Base-by-base conservation (phyloP, 495 filamentous ascomycete genomes). In the Penicillium flavigenum region DNA sequence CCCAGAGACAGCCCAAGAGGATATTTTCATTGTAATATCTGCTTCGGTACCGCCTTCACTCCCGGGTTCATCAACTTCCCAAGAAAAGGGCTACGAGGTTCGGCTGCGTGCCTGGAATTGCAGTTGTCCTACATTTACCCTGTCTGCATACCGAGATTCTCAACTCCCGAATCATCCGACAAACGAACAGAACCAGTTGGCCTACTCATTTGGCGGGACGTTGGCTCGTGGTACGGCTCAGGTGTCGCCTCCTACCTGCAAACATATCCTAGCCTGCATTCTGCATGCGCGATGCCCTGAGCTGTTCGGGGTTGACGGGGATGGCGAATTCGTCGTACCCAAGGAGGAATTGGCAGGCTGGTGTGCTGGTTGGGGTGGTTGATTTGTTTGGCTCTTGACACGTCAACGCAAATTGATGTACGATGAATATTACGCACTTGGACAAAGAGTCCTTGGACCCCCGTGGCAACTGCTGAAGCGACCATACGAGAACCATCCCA, bases 231-330 rank as follows among this genome's bases (percentile, higher is more conserved):
- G 52, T 27, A 44, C 69, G 51, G 63, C 77, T 57, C 56, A 56
- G 54, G 56, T 44, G 45, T 71, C 67, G 20, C 60, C 79, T 47
- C 89, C 91, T 3, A 79, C 88, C 32, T 98, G 93, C 67, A 96
- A 97, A 73, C 93, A 98, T 72, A 63, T 97, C 17, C 77, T 98
- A 26, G 93, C 93, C 19, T 93, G 90, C 72, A 64, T 92, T 47
- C 63, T 98, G 60, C 85, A 79, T n/a, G 88, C 87, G 71, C 70
- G 81, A 39, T 92, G 89, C 74, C 62, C 62, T 2, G 72, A 52
- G 4, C 65, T 89, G 31, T 79, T 91, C 54, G 76, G 77, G 62
- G 78, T 86, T 41, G 79, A 77, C 38, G 77, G 82, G 65, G 80
- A 80, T 44, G 78, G 82, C 62, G 77, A n/a, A 19, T 56, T 65